A percentile compares a stretch with the other conserved stretches of the same genome.
These are phyloP conservation scores for Penicillium lividum DNA, from an alignment of 495 filamentous ascomycete genomes.

Conservation along the genomic window DNA sequence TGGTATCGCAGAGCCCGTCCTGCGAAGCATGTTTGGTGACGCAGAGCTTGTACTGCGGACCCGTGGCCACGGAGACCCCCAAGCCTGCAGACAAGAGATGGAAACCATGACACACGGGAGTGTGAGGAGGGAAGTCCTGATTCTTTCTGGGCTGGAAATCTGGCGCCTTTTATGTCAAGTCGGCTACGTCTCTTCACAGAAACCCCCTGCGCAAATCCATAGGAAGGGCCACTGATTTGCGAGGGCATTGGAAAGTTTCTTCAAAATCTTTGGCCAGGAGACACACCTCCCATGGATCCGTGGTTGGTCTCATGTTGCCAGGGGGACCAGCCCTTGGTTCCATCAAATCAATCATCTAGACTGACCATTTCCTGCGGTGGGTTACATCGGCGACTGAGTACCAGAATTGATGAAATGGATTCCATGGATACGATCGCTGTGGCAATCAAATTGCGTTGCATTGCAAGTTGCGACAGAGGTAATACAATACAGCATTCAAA, in stretches of 20 bases:
- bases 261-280: background rate
- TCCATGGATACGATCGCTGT: no score
- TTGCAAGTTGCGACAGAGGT: background rate
- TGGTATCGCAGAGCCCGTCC: background rate
- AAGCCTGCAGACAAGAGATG: constrained; percentile 10
- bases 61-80: constrained; percentile 2
- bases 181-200: background rate
- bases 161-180: background rate
- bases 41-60: background rate
- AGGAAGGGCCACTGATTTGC: background rate
- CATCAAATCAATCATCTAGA: no score
- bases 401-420: no score
- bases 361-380: no score
- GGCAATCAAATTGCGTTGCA: background rate
- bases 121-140: background rate
- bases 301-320: no score
- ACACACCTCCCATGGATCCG: background rate
- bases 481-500: background rate
- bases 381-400: no score
- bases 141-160: background rate
- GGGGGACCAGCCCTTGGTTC: no score
- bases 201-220: background rate
- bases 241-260: background rate
- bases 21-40: constrained; percentile 2
- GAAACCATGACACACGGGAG: background rate